Percentiles rank a stretch among this genome's conserved stretches.
These are phyloP conservation scores for Pseudisothecium myosuroides DNA, from an alignment of 225 moss, liverwort and hornwort species.

Conservation along the genomic window DNA sequence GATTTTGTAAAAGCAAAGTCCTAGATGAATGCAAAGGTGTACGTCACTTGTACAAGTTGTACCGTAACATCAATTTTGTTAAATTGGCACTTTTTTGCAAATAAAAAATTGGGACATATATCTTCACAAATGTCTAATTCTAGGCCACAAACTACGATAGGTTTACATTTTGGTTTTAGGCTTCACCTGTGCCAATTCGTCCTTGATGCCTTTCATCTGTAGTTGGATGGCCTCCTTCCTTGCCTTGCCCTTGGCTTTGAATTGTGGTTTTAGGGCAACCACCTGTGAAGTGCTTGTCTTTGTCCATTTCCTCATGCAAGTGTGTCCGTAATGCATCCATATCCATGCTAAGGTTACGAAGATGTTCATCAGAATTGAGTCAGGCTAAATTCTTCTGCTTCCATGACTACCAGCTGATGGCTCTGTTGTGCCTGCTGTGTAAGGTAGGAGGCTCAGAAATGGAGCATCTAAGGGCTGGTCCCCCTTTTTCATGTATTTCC, in stretches of 20 bases:
- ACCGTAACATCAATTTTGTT: neutral
- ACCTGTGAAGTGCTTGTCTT: neutral
- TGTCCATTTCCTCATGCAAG: neutral
- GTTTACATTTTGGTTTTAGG: no score
- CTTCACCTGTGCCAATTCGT: neutral
- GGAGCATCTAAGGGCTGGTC: no score
- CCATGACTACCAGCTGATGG: no score
- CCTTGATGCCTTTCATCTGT: neutral
- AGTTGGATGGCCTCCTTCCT: neutral
- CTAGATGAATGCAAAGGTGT: conserved; percentile 15
- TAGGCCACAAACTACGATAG: no score
- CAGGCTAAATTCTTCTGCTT: neutral
- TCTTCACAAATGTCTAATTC: no score
- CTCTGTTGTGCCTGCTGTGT: no score
- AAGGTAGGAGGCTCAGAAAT: no score
- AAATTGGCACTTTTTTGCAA: neutral
- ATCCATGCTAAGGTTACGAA: neutral
- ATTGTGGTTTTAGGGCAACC: neutral
- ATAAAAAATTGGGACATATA: neutral
- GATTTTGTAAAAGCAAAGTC: neutral
- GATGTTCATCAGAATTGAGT: no score
- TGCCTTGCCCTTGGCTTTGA: neutral
- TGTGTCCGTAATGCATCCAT: neutral
- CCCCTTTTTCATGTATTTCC: no score
- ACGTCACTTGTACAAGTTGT: conserved; percentile 28